Base-by-base conservation (phyloP, 2,329 filamentous ascomycete genomes). In the Ophiostoma ulmi region DNA sequence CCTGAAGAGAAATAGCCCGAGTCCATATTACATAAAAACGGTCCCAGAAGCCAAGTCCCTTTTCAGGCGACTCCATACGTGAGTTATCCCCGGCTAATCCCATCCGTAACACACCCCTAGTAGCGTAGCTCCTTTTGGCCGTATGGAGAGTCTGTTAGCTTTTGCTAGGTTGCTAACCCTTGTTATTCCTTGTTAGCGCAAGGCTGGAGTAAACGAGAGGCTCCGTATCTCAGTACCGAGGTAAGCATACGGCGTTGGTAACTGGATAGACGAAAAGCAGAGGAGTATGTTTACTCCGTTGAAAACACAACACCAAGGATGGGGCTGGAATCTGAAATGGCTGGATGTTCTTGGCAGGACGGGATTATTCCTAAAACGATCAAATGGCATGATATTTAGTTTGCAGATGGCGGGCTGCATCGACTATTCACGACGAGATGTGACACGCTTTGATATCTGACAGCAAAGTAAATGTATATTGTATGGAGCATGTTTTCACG, bases 201-300 rank as follows among this genome's bases (percentile, higher is more conserved):
- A 63, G 58, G 58, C 58, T 63, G 58, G 58, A 63, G 58, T 63
- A 63, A 20, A 63, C 58, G 58, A 63, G 26, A 63, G 26, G 26
- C 44, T 48, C 44, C 44, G 44, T 20, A 48, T 44, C 41, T 44
- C 31, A 31, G 31, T 31, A 31, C 31, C 31, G 31, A 44, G 10
- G 39, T 41, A 41, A 41, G 14, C 39, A 41, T 41, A 41, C 39
- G 6, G 38, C 38, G 38, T 39, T 39, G 31, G 4, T 44, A 44
- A 14, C 41, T 44, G 41, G 14, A 17, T 17, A 17, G 41, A 26
- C 52, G 2, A 55, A 55, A 14, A 55, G 52, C 52, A 26, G 8
- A 55, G 48, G 20, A 3, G 3, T 39, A 13, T 13, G 8, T 13
- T 39, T 13, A 10, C 38, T 39, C 8, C 38, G 20, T 20, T 5